phyloP scores from a whole-genome alignment of 371 early-diverging fungal genomes.

The Dipsacomyces acuminosporus region DNA sequence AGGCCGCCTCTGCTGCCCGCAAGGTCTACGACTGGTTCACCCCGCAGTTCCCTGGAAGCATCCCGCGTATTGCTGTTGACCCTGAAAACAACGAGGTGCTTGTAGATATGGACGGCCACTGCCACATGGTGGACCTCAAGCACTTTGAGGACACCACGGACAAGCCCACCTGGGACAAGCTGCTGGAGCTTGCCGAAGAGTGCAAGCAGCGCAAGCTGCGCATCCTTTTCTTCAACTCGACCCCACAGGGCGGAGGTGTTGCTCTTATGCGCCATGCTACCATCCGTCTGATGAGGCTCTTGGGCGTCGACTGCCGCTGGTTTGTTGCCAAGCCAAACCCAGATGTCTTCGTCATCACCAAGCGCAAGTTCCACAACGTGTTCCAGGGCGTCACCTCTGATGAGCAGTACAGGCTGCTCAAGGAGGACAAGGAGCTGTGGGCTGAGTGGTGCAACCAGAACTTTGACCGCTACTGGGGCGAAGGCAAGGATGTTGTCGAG shows the following conservation, averaged over 20 bases:
- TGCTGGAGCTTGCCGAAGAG: constrained; percentile 50
- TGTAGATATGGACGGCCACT: constrained; percentile 64
- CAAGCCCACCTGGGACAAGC: constrained; percentile 57
- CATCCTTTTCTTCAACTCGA: constrained; percentile 77
- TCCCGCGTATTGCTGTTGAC: constrained; percentile 65
- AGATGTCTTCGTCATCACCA: constrained; percentile 77
- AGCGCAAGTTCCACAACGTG: constrained; percentile 84
- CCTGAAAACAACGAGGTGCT: constrained; percentile 62
- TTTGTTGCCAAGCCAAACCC: constrained; percentile 73
- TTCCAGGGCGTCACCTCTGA: constrained; percentile 78
- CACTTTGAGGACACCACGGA: constrained; percentile 60
- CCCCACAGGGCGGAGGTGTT: constrained; percentile 87
- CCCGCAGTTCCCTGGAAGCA: constrained; percentile 66
- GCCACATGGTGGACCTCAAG: constrained; percentile 55
- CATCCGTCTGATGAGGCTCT: constrained; percentile 61
- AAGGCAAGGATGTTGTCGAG: constrained; percentile 60
- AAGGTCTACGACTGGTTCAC: constrained; percentile 68
- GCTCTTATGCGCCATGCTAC: constrained; percentile 87
- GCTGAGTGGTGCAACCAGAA: constrained; percentile 74
- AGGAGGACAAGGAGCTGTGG: constrained; percentile 66
- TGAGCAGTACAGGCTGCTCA: constrained; percentile 53
- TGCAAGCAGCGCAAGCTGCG: constrained; percentile 53
- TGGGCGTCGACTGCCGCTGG: constrained; percentile 67
- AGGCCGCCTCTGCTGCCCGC: constrained; percentile 67
- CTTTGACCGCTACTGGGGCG: constrained; percentile 69